Base-by-base conservation (phyloP, 306 rosid genomes). In the Benincasa hispida region DNA sequence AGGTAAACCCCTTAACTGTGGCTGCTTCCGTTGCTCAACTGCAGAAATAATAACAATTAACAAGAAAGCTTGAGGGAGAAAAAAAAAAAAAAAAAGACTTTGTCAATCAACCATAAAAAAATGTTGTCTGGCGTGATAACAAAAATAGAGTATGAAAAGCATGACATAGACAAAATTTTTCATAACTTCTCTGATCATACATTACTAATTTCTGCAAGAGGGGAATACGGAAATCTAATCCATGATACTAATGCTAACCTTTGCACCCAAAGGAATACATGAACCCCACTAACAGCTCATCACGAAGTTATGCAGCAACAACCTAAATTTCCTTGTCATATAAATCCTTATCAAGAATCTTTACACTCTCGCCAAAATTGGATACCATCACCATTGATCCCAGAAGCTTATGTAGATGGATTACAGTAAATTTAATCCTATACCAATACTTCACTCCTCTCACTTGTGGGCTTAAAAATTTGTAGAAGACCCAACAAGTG, bases 11-110 rank as follows among this genome's bases (percentile, higher is more conserved):
- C 97, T 85, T 77, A 94, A 81, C n/a, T 77, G 55, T 9, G 93
- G 98, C 53, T 90, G 90, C 79, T 84, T 94, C 77, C 98, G 82
- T 86, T 94, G 97, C 83, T 94, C 98, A 78, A 91, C 98, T 93
- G 27, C 63, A 84, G 58, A 78, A 7, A 32, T 54, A 37, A 75
- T 69, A 65, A 59, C 68, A 77, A 76, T 14, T 14, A 27, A 24
- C 53, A 66, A 45, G n/a, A 55, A 27, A 51, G 72, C 34, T 63
- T 39, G 68, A 32, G 70, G 34, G 47, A 74, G n/a, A n/a, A n/a
- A n/a, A n/a, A n/a, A n/a, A n/a, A n/a, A n/a, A n/a, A 24, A 74
- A 22, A 74, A 53, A 74, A 25, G 35, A 51, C 11, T 13, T 45
- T 8, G 30, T 24, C 15, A 13, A 32, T 2, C 72, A 65, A 21